Evolutionary conservation across 371 early-diverging fungal genomes (phyloP).

Genomic region (Rhizopus sp.): DNA sequence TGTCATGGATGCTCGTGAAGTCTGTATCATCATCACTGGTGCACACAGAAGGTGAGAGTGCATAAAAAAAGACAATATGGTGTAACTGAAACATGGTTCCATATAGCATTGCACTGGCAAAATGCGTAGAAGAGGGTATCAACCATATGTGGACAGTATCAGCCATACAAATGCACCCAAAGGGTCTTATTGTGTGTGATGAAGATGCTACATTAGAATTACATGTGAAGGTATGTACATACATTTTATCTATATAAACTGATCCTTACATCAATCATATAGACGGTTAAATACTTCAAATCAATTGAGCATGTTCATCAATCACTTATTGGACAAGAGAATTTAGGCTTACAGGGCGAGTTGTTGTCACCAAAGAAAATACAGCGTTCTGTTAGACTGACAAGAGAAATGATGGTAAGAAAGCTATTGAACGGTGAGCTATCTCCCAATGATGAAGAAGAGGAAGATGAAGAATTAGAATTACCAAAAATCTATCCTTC

Average conservation of each 20-base stretch:
- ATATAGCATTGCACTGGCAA: constrained; percentile 69
- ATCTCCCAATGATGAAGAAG: constrained; percentile 15
- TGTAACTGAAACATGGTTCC: neutral
- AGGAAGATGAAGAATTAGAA: constrained; percentile 8
- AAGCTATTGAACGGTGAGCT: constrained; percentile 16
- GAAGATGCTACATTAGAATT: constrained; percentile 89
- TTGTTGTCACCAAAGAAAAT: constrained; percentile 22
- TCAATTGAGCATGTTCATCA: constrained; percentile 87
- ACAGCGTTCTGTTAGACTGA: constrained; percentile 15
- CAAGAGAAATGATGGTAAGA: constrained; percentile 27
- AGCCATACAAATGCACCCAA: constrained; percentile 87
- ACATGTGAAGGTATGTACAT: constrained; percentile 77
- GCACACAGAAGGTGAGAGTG: constrained; percentile 59
- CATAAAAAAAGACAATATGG: neutral
- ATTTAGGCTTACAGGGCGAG: constrained; percentile 76
- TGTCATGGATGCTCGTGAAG: constrained; percentile 86
- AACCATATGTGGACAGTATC: constrained; percentile 95
- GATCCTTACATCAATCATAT: constrained; percentile 15
- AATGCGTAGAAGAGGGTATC: constrained; percentile 85
- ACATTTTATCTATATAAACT: constrained; percentile 39
- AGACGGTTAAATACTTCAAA: constrained; percentile 87
- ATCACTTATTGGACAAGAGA: constrained; percentile 76
- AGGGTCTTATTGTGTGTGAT: constrained; percentile 88
- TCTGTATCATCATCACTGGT: constrained; percentile 84
- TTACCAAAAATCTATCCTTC: constrained; percentile 8